Percentiles rank a stretch among this genome's conserved stretches.
These are phyloP conservation scores for Colletotrichum neosansevieriae DNA, from an alignment of 2,329 filamentous ascomycete genomes.

Conservation along the genomic window DNA sequence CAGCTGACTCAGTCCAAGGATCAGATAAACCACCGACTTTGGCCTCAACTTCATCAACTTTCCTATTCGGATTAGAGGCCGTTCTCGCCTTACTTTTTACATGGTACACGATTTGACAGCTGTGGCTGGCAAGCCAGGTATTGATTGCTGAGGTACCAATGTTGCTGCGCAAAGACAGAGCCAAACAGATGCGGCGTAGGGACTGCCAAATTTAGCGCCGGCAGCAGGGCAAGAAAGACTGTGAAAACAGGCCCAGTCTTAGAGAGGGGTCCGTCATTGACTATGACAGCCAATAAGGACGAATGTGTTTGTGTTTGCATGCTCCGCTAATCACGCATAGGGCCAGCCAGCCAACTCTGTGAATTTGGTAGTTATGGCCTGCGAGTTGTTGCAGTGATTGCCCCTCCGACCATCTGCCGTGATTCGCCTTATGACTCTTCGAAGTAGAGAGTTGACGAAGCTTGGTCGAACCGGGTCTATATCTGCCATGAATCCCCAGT, in stretches of 20 bases:
- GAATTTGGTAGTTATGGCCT: background rate
- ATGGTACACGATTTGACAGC: too few species aligned
- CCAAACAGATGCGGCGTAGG: background rate
- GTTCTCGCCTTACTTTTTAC: too few species aligned
- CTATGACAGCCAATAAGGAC: conserved; percentile 23
- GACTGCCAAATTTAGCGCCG: conserved; percentile 1
- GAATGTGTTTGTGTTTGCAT: conserved; percentile 23
- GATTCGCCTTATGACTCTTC: conserved; percentile 24
- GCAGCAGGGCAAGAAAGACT: conserved; percentile 17
- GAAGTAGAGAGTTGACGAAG: background rate
- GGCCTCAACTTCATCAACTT: conserved; percentile 4
- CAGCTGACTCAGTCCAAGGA: background rate
- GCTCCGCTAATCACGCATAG: conserved; percentile 5
- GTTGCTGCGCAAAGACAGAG: background rate
- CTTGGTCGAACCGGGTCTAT: conserved; percentile 4
- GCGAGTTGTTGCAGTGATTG: conserved; percentile 11
- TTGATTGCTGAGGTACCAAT: too few species aligned
- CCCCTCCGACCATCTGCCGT: conserved; percentile 16
- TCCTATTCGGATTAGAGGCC: background rate
- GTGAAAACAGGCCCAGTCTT: conserved; percentile 30
- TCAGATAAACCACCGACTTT: background rate
- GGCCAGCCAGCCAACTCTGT: background rate
- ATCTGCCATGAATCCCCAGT: background rate
- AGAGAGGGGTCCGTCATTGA: background rate
- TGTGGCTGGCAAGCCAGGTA: background rate